Evolutionary conservation across 257 asterid species (phyloP).

Genomic region (Solanum medicagineum): DNA sequence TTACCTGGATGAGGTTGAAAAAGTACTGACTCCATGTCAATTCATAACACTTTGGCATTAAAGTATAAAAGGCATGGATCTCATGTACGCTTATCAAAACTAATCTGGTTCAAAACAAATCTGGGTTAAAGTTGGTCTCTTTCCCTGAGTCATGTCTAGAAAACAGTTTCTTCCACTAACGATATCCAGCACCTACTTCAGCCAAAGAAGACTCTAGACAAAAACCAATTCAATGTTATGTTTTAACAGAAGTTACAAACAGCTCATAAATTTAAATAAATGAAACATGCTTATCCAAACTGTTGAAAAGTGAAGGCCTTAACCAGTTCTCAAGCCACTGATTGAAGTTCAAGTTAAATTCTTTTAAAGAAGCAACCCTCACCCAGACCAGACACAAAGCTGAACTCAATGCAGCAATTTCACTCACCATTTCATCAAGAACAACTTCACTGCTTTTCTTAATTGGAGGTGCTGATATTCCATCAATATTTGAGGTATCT

Average conservation of each 20-base stretch:
- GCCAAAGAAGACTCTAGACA: neutral
- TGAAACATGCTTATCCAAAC: neutral
- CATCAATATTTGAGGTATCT: conserved; percentile 14
- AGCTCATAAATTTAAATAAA: neutral
- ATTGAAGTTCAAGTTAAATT: neutral
- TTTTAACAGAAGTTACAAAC: neutral
- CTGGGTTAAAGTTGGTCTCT: neutral
- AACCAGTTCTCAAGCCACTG: neutral
- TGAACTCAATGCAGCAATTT: neutral
- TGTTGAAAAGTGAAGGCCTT: neutral
- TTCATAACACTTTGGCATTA: neutral
- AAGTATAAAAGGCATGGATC: neutral
- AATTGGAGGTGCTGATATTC: conserved; percentile 8
- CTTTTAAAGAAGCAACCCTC: neutral
- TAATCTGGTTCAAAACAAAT: neutral
- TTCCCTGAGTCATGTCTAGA: neutral
- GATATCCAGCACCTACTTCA: neutral
- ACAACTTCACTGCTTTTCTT: conserved; percentile 12
- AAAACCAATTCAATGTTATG: neutral
- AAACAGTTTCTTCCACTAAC: neutral
- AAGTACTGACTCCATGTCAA: neutral
- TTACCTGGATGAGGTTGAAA: neutral
- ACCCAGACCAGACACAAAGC: neutral
- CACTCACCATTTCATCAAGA: conserved; percentile 24
- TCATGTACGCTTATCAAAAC: neutral